A percentile compares a stretch with the other conserved stretches of the same genome.
These are phyloP conservation scores for Boletus rufocinnamomeus DNA, from an alignment of 768 basidiomycete species.

Conservation along the genomic window DNA sequence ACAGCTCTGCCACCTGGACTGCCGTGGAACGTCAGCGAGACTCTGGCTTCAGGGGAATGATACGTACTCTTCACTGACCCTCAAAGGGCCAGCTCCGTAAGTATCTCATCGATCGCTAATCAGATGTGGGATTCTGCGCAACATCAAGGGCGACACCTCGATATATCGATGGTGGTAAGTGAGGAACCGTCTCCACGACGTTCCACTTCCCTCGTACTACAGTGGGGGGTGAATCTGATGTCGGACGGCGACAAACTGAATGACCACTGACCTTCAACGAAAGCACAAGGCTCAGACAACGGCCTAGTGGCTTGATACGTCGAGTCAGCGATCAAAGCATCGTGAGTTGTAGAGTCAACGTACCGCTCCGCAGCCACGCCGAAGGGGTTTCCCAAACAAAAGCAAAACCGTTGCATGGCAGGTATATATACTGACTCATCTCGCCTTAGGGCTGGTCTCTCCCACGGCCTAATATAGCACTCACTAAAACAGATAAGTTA, in stretches of 20 bases:
- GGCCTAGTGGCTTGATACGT: constrained; percentile 12
- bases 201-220: constrained; percentile 20
- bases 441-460: constrained; percentile 35
- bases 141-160: constrained; percentile 1
- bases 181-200: constrained; percentile 15
- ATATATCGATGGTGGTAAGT: constrained; percentile 14
- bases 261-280: constrained; percentile 4
- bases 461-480: constrained; percentile 22
- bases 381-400: constrained; percentile 37
- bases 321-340: constrained; percentile 5
- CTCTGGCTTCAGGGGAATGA: rapidly evolving
- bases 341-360: neutral
- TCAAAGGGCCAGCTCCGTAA: constrained; percentile 20
- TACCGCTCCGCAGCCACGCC: constrained; percentile 23
- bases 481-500: neutral
- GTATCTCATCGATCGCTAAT: constrained; percentile 23
- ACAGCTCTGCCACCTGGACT: constrained; percentile 20
- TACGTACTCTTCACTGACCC: constrained; percentile 27
- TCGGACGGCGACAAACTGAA: neutral
- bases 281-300: constrained; percentile 22
- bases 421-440: constrained; percentile 16
- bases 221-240: neutral
- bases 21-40: neutral
- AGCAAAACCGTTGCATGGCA: neutral
- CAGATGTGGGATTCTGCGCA: constrained; percentile 8